A percentile compares a stretch with the other conserved stretches of the same genome.
Conservation (phyloP, 768 basidiomycete genomes). For the Kwoniella botswanensis region DNA sequence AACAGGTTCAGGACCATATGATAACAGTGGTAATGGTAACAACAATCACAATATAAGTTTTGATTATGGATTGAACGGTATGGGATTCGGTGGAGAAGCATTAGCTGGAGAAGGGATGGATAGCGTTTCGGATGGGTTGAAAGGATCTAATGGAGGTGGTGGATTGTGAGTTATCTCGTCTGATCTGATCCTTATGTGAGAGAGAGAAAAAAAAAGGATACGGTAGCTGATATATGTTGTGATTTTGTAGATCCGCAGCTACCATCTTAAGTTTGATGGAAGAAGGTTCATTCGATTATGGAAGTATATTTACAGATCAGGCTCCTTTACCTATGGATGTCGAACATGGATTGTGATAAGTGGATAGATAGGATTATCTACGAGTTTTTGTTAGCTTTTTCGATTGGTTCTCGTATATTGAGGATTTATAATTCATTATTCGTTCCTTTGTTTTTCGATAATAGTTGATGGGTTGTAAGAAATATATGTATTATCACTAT, state of each 20-base stretch:
- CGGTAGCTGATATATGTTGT: slow-evolving; percentile 1
- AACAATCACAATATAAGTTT: slow-evolving; percentile 16
- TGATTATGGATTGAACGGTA: slow-evolving; percentile 33
- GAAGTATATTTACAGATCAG: slow-evolving; percentile 53
- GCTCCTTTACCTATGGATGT: slow-evolving; percentile 34
- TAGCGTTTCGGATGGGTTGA: slow-evolving; percentile 46
- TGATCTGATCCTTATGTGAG: background rate
- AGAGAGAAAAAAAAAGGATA: no score
- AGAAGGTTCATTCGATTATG: slow-evolving; percentile 56
- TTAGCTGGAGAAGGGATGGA: slow-evolving; percentile 50
- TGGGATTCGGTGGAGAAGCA: slow-evolving; percentile 44
- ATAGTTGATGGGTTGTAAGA: no score
- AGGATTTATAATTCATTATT: no score
- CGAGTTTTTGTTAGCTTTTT: no score
- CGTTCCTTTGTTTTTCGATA: no score
- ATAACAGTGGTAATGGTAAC: slow-evolving; percentile 14
- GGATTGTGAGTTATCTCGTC: slow-evolving; percentile 39
- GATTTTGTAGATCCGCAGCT: slow-evolving; percentile 49
- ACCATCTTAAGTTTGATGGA: slow-evolving; percentile 55
- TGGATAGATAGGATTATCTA: no score
- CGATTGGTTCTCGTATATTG: no score
- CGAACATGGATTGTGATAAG: slow-evolving; percentile 10
- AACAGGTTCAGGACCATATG: slow-evolving; percentile 7
- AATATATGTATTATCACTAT: no score
- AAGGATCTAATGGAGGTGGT: slow-evolving; percentile 31